Evolutionary conservation across 768 basidiomycete genomes (phyloP), one percentile per base, ranked within the genome.

Genomic region (Chiua virens): DNA sequence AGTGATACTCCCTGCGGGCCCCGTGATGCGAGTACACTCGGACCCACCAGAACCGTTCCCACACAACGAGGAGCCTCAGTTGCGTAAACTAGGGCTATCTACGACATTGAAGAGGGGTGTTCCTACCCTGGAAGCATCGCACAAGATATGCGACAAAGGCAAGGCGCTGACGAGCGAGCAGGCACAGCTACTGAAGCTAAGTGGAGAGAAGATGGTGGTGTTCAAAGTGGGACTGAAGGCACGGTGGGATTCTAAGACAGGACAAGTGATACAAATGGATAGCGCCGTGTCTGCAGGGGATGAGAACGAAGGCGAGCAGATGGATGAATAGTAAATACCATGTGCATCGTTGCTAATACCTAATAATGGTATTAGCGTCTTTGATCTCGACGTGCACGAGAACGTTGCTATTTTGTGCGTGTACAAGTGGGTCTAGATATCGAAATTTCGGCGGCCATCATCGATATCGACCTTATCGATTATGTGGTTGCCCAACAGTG

Each of bases 21-120:
- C 96, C 20, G 82, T 98, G 48, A 81, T 94, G 85, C 80, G 83
- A 55, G 79, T 79, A 38, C 79, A 88, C 65, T 86, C 88, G 3
- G 86, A 89, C 55, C 89, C 87, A 1, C 82, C 87, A 35, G 87
- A 94, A 58, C 88, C 92, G 3, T 95, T 98, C 70, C 93, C 97
- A 34, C 94, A 98, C 69, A 94, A 93, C 61, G 93, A 98, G 74
- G 97, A 99, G 55, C 94, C 95, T 20, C 96, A 98, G 66, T 78
- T 99, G 46, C 85, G 97, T 49, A 91, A 90, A 68, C 80, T 98
- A 32, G 97, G 97, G 8, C 73, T 99, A 28, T 76, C 83, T 45
- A 98, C 95, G 17, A 80, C 77, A 27, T 80, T 99, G 78, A 82
- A 87, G 50, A 83, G 81, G 61, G 97, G 97, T 48, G 89, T 97